Base-by-base conservation (phyloP, 106 monocot genomes). In the Hemerocallis citrina region DNA sequence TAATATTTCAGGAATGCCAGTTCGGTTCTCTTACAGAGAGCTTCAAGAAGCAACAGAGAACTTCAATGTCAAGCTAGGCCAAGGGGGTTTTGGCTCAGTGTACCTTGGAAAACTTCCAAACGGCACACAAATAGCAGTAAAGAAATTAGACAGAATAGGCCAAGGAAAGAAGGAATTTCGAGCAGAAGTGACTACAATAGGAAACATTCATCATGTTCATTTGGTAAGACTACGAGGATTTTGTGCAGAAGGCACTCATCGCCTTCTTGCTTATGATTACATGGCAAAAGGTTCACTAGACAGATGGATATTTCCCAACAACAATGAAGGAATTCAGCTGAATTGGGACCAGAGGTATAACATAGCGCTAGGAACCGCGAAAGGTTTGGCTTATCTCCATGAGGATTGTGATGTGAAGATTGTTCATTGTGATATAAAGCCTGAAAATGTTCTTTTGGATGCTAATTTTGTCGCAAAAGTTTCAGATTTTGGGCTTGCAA, bases 81-180 rank as follows among this genome's bases (percentile, higher is more conserved):
- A 80, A 44, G 92, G 92, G 7, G 92, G 86, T 1, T 92, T 92
- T 42, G 92, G 92, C 16, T 80, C 92, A 0, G 86, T 92, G 13
- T 92, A 92, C 63, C 68, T 77, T 1, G 89, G 93, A 14, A 79
- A 59, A 37, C 78, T 89, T 22, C 65, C 61, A 0, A 79, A 93
- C 30, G 85, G 82, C 1, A 68, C 66, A 36, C 57, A 52, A 1
- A 45, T 89, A 8, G 81, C 86, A 24, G 78, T 82, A 16, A 86
- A 81, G 69, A 72, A 75, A 36, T 9, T 82, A 24, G 86, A 82
- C 37, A 58, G 75, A 16, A 81, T 86, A 13, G 86, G 86, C 1
- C 86, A 86, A 60, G 81, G 81, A 4, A 78, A 78, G 68, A 82
- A 79, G 24, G 81, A 86, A 43, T 86, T 86, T 59, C 64, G 78